Base-by-base conservation (phyloP, 2,329 filamentous ascomycete species). In the Colletotrichum spaethianum region DNA sequence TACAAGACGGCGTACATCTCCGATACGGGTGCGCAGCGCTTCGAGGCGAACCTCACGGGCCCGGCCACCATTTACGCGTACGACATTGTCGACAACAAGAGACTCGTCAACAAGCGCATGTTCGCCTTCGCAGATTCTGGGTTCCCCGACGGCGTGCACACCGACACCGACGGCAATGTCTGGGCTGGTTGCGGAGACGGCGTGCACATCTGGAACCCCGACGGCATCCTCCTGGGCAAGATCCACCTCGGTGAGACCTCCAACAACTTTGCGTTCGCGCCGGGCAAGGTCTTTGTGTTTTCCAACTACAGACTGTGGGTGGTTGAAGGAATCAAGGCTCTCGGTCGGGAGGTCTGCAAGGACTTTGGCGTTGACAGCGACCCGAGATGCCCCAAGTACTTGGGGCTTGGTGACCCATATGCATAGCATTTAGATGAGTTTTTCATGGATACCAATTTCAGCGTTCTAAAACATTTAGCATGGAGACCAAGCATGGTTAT, bases 171-270 rank as follows among this genome's bases (percentile, higher is more conserved):
- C 5, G 86, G 86, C 0, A 87, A 88, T 67, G 83, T 89, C 0
- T 88, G 86, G 77, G 79, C 82, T 36, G 86, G 84, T 14, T 86
- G 83, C 64, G 85, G 84, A 3, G 86, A 88, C 70, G 86, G 86
- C 12, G 77, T 88, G 14, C 83, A 84, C 57, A 80, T 88, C 1
- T 88, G 85, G 85, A 85, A 83, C 20, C 74, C 83, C 0, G 80
- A 81, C 0, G 86, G 86, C 1, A 79, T 81, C 4, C 76, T 88
- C 1, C 79, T 89, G 12, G 86, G 86, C 11, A 83, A 83, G 59
- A 84, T 86, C 5, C 48, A 83, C 1, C 76, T 85, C 0, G 79
- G 80, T 0, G 85, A 83, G 0, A 83, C 83, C 0, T 80, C 82
- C 3, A 82, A 85, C 0, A 87, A 87, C 72, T 88, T 88, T 67